Evolutionary conservation across 2,329 filamentous ascomycete genomes (phyloP).

Genomic region (Alternaria angustiovoidea): DNA sequence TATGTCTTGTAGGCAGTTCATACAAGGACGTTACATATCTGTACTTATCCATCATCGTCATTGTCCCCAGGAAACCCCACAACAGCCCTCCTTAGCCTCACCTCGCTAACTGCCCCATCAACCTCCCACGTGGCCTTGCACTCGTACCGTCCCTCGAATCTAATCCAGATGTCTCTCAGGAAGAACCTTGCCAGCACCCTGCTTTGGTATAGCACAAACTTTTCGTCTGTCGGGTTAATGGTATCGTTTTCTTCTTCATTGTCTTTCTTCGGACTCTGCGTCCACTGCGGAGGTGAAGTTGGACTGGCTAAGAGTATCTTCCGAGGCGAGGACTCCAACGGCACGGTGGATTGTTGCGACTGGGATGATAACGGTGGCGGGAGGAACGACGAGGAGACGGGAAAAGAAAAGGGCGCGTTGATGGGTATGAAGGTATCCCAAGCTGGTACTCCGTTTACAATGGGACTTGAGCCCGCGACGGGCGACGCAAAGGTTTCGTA

Average conservation of each 20-base stretch:
- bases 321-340: not conserved
- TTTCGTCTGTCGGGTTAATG: slow-evolving; percentile 9
- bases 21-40: not conserved
- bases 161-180: slow-evolving; percentile 18
- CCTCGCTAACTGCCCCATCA: slow-evolving; percentile 8
- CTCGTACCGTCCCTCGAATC: slow-evolving; percentile 15
- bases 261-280: not conserved
- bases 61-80: slow-evolving; percentile 12
- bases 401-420: not conserved
- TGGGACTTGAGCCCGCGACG: slow-evolving; percentile 5
- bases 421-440: slow-evolving; percentile 19
- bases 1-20: too few relatives aligned
- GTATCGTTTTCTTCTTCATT: not conserved
- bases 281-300: not conserved
- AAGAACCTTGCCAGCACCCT: slow-evolving; percentile 20
- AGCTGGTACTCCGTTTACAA: slow-evolving; percentile 5
- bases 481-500: slow-evolving; percentile 21
- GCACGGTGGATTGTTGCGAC: not conserved
- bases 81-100: slow-evolving; percentile 15
- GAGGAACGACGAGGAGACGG: not conserved
- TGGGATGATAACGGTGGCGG: not conserved
- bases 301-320: not conserved
- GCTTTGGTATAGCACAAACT: slow-evolving; percentile 24
- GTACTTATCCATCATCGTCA: not conserved
- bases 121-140: slow-evolving; percentile 23